Percentiles rank a stretch among this genome's conserved stretches.
phyloP scores from a whole-genome alignment of 192 early-diverging fungal genomes.

The Entomortierella parvispora region DNA sequence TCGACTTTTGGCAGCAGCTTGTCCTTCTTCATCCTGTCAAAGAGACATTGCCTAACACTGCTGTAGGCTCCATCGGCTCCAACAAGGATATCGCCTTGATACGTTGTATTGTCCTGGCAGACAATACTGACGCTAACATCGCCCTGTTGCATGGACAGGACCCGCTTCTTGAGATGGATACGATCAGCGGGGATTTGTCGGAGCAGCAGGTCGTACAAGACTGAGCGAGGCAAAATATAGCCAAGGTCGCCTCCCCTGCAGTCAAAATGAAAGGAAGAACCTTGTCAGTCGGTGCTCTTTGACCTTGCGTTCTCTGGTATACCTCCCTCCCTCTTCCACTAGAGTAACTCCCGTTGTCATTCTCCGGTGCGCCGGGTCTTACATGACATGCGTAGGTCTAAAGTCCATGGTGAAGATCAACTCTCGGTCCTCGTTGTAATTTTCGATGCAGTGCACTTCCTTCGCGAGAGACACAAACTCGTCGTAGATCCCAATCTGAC shows the following conservation, averaged over 20 bases:
- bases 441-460: too few species aligned
- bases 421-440: too few species aligned
- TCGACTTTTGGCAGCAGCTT: not conserved
- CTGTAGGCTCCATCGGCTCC: slow-evolving; percentile 5
- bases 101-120: not conserved
- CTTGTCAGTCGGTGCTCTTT: too few species aligned
- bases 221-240: slow-evolving; percentile 1
- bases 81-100: slow-evolving; percentile 3
- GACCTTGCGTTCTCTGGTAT: too few species aligned
- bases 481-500: too few species aligned
- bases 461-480: too few species aligned
- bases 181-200: not conserved
- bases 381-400: too few species aligned
- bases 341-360: too few species aligned
- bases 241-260: not conserved
- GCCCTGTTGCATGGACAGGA: not conserved
- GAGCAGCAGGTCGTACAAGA: not conserved
- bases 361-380: too few species aligned
- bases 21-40: not conserved
- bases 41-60: not conserved
- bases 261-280: too few species aligned
- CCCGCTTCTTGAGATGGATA: not conserved
- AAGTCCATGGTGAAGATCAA: too few species aligned
- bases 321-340: too few species aligned
- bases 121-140: not conserved